phyloP scores from a whole-genome alignment of 169 alveolate genomes.

The Eimeria maxima region DNA sequence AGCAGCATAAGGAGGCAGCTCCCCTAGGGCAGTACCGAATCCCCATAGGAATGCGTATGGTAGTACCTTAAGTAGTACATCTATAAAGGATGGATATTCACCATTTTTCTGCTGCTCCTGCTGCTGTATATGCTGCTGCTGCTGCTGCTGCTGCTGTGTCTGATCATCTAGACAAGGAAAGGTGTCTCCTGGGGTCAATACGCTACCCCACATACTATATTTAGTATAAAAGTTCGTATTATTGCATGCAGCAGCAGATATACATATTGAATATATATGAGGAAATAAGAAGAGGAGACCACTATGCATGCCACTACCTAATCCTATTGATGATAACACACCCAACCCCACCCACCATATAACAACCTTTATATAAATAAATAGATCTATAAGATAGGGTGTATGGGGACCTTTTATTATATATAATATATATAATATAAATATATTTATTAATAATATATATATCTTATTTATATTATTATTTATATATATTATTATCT shows the following conservation, averaged over 20 bases:
- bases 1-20: slow-evolving; percentile 97
- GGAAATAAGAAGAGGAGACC: slow-evolving; percentile 91
- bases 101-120: too few species aligned
- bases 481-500: too few species aligned
- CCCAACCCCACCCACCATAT: slow-evolving; percentile 91
- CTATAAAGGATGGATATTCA: neutral
- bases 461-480: too few species aligned
- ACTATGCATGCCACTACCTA: slow-evolving; percentile 92
- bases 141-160: neutral
- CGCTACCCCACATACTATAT: slow-evolving; percentile 86
- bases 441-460: too few species aligned
- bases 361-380: slow-evolving; percentile 36
- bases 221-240: slow-evolving; percentile 87
- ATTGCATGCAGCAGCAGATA: slow-evolving; percentile 87
- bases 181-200: slow-evolving; percentile 84
- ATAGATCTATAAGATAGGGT: slow-evolving; percentile 1
- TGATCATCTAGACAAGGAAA: slow-evolving; percentile 77
- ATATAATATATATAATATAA: too few species aligned
- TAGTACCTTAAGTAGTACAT: slow-evolving; percentile 20
- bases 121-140: too few species aligned
- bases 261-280: slow-evolving; percentile 88
- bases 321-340: slow-evolving; percentile 88
- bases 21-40: slow-evolving; percentile 97
- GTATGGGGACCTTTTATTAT: slow-evolving; percentile 79
- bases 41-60: slow-evolving; percentile 94